phyloP scores from a whole-genome alignment of 208 protist genomes.

The Lotmaria passim region DNA sequence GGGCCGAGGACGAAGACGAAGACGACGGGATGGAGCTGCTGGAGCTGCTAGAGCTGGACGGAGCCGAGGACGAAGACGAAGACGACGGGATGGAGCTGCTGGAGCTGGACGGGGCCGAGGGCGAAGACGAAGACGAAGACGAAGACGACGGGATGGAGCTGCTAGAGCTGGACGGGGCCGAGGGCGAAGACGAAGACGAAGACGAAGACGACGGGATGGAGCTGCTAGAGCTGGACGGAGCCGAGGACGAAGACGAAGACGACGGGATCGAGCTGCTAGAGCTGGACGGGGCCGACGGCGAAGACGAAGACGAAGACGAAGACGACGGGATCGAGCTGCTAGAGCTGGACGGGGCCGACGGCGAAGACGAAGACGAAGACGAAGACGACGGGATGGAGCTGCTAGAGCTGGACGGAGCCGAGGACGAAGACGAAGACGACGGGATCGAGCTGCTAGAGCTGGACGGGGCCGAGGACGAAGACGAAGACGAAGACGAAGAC shows the following conservation, averaged over 20 bases:
- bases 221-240: neutral
- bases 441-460: too few species aligned
- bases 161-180: too few species aligned
- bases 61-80: neutral
- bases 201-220: too few species aligned
- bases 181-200: too few species aligned
- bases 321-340: slow-evolving; percentile 9
- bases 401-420: too few species aligned
- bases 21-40: neutral
- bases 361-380: too few species aligned
- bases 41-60: neutral
- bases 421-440: too few species aligned
- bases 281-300: neutral
- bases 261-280: neutral
- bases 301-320: neutral
- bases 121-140: too few species aligned
- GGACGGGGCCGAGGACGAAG: neutral
- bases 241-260: neutral
- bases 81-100: slow-evolving; percentile 9
- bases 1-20: neutral
- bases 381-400: too few species aligned
- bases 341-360: too few species aligned
- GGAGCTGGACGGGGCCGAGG: too few species aligned
- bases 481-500: neutral
- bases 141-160: too few species aligned